Evolutionary conservation across 2,329 filamentous ascomycete genomes (phyloP).

Genomic region (Parafenestella ontariensis): DNA sequence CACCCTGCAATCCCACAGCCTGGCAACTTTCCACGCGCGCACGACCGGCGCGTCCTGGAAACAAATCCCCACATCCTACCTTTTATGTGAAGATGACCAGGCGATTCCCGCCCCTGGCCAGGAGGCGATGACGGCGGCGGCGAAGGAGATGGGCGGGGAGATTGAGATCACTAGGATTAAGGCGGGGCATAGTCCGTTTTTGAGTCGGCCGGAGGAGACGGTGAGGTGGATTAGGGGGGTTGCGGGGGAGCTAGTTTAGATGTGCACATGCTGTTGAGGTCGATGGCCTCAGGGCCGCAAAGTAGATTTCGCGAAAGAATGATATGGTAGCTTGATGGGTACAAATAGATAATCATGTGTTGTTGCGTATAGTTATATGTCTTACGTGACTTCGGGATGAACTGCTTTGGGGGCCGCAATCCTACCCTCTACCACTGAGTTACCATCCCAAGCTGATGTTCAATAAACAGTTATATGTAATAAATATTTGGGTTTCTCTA

Average conservation of each 20-base stretch:
- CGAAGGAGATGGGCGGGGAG: slow-evolving; percentile 33
- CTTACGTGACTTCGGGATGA: too few species aligned
- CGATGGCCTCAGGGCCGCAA: too few species aligned
- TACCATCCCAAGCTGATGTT: too few species aligned
- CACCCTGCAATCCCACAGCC: slow-evolving; percentile 30
- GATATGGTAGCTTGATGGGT: too few species aligned
- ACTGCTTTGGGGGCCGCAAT: too few species aligned
- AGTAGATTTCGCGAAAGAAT: too few species aligned
- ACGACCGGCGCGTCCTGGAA: slow-evolving; percentile 43
- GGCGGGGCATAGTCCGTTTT: slow-evolving; percentile 52
- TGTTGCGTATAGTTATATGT: too few species aligned
- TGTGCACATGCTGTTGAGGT: too few species aligned
- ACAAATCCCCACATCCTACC: slow-evolving; percentile 45
- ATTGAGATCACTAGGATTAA: slow-evolving; percentile 43
- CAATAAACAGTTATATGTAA: too few species aligned
- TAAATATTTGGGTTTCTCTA: too few species aligned
- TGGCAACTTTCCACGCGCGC: slow-evolving; percentile 33
- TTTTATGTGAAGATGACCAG: slow-evolving; percentile 48
- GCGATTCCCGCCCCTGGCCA: slow-evolving; percentile 41
- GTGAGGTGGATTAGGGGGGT: slow-evolving; percentile 41
- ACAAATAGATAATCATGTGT: too few species aligned
- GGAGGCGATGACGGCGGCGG: slow-evolving; percentile 40
- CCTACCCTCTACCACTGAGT: too few species aligned
- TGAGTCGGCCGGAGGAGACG: slow-evolving; percentile 47
- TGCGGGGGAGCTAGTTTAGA: slow-evolving; percentile 20